These are phyloP conservation scores for Colletotrichum caudatum DNA, from an alignment of 2,329 filamentous ascomycete species.

Conservation along the genomic window DNA sequence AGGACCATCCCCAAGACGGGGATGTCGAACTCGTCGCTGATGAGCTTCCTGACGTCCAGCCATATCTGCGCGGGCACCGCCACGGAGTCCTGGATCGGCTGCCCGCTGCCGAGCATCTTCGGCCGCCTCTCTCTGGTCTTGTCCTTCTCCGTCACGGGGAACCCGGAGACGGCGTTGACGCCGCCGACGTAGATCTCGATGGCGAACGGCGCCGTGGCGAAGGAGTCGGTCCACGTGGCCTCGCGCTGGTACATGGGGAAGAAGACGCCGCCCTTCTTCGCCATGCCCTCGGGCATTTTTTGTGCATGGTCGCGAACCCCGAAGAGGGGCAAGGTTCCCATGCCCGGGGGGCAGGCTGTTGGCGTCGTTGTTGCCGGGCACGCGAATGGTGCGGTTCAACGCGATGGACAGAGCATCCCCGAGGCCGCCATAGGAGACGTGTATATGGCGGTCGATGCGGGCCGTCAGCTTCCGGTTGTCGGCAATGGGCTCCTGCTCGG, in stretches of 20 bases:
- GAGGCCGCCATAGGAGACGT: slow-evolving; percentile 25
- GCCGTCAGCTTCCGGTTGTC: slow-evolving; percentile 33
- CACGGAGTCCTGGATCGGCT: slow-evolving; percentile 49
- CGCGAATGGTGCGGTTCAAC: slow-evolving; percentile 57
- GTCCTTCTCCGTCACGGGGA: slow-evolving; percentile 45
- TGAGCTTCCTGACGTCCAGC: slow-evolving; percentile 46
- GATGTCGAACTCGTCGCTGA: slow-evolving; percentile 36
- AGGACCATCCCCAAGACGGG: slow-evolving; percentile 27
- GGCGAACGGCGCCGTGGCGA: slow-evolving; percentile 47
- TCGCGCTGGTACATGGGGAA: slow-evolving; percentile 60
- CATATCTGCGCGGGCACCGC: slow-evolving; percentile 53
- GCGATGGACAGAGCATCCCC: slow-evolving; percentile 48
- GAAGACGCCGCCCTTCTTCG: slow-evolving; percentile 57
- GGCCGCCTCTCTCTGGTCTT: slow-evolving; percentile 39
- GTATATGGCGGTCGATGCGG: slow-evolving; percentile 22
- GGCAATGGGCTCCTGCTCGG: slow-evolving; percentile 18
- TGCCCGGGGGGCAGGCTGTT: slow-evolving; percentile 52
- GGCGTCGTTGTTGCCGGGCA: slow-evolving; percentile 53
- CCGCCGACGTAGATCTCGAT: slow-evolving; percentile 56
- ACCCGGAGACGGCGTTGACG: slow-evolving; percentile 56
- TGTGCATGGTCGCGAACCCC: slow-evolving; percentile 49
- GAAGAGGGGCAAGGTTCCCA: slow-evolving; percentile 56
- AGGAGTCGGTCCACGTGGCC: slow-evolving; percentile 56
- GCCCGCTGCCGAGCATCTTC: slow-evolving; percentile 22
- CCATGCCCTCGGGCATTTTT: slow-evolving; percentile 51